Evolutionary conservation across 2,329 filamentous ascomycete genomes (phyloP), one percentile per base, ranked within the genome.

Genomic region (Diaporthe ilicicola): DNA sequence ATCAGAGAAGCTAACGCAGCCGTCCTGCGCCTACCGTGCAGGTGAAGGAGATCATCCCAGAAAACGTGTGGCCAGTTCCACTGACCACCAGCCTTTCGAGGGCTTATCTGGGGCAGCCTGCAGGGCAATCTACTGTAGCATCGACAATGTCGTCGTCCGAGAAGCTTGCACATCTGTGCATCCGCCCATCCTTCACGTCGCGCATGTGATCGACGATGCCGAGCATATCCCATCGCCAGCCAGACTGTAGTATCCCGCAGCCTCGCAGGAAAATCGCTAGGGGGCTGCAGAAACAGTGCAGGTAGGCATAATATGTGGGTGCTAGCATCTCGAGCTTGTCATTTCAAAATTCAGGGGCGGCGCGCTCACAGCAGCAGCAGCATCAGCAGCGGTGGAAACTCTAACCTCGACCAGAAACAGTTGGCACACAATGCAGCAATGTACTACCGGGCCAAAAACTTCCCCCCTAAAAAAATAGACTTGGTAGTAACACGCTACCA

Each of bases 1-100:
- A 59, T 37, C 62, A 70, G 54, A 68, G 50, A 62, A 34, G 44
- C 53, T 68, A 61, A 42, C 55, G 54, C 69, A 54, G n/a, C 62
- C 46, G 46, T 39, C 29, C 29, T 51, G 54, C 56, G 22, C 46
- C 59, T 50, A 39, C 10, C 37, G 37, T 15, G 13, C 37, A 39
- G 44, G 46, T 44, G 22, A 27, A 17, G 24, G 22, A 32, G 42
- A 39, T 54, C 29, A 13, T 32, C 29, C n/a, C n/a, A n/a, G 42
- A 29, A 32, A 29, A 44, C 37, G 37, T 39, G 37, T 39, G 37
- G 37, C 37, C 42, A 62, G 42, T 34, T 34, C 32, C 32, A 34
- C 24, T 39, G n/a, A 42, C 59, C 29, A 8, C 27, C 13, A 15
- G 37, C 13, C 37, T 10, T 10, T 19, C 56, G 17, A 10, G 24